Percentiles rank a stretch among this genome's conserved stretches.
These are phyloP conservation scores for Gossypium longicalyx DNA, from an alignment of 345 rosid species.

Conservation along the genomic window DNA sequence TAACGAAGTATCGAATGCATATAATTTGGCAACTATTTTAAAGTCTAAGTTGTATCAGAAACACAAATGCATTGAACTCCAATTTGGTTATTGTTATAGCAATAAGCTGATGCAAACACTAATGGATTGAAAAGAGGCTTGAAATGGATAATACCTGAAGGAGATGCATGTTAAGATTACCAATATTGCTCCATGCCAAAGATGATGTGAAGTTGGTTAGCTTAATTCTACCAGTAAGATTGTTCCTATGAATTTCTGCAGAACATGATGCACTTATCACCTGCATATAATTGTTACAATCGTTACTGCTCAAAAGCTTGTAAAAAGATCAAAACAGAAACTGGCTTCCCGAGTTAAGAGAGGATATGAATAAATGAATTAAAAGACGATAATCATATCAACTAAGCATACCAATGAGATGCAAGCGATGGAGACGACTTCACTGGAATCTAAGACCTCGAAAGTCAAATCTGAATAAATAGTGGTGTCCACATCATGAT, in stretches of 20 bases:
- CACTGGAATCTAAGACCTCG: constrained; percentile 43
- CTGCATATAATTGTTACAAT: constrained; percentile 28
- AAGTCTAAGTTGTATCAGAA: neutral
- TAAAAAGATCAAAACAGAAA: neutral
- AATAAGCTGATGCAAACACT: neutral
- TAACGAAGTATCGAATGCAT: neutral
- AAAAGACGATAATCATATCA: neutral
- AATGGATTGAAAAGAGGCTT: neutral
- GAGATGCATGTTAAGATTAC: constrained; percentile 42
- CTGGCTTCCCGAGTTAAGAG: neutral
- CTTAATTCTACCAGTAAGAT: constrained; percentile 47
- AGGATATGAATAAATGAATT: neutral
- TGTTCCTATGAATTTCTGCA: constrained; percentile 40
- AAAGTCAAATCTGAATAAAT: constrained; percentile 43
- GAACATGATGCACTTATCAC: constrained; percentile 39
- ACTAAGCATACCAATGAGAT: constrained; percentile 51
- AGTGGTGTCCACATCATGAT: constrained; percentile 33
- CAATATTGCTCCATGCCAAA: constrained; percentile 52
- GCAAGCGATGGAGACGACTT: constrained; percentile 49
- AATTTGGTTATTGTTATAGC: neutral
- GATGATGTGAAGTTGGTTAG: constrained; percentile 40
- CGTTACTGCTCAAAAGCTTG: neutral
- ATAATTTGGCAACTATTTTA: neutral
- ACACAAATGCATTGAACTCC: neutral
- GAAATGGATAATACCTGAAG: constrained; percentile 38